Conservation (phyloP, 1,284 basidiomycete genomes). For the Trametes hirsuta region DNA sequence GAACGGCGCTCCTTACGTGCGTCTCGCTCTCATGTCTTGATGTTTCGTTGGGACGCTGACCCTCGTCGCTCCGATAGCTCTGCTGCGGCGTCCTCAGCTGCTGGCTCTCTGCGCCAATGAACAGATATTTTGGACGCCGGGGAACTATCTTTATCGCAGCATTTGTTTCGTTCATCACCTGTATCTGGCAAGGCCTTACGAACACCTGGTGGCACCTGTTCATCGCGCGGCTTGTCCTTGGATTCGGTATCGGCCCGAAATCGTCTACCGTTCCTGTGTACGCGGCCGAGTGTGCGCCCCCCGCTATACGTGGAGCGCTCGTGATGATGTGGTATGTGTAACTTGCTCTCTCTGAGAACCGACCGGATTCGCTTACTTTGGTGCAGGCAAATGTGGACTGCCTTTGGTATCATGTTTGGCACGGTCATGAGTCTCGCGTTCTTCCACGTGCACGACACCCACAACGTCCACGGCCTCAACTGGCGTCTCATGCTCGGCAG, state of each 20-base stretch:
- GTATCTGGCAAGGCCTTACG: slow-evolving; percentile 71
- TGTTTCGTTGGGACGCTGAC: not conserved
- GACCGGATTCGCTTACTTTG: not conserved
- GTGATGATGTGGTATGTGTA: slow-evolving; percentile 74
- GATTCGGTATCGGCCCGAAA: slow-evolving; percentile 75
- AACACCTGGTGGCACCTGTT: slow-evolving; percentile 77
- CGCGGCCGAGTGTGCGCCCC: slow-evolving; percentile 70
- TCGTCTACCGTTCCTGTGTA: slow-evolving; percentile 66
- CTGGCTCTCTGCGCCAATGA: slow-evolving; percentile 79
- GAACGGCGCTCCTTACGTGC: slow-evolving; percentile 75
- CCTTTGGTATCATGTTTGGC: slow-evolving; percentile 74
- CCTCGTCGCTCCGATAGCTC: slow-evolving; percentile 34
- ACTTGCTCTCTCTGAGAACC: not conserved
- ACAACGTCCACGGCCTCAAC: slow-evolving; percentile 54
- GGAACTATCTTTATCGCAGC: slow-evolving; percentile 80
- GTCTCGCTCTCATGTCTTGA: slow-evolving; percentile 15
- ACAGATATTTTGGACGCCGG: slow-evolving; percentile 70
- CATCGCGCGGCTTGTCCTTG: slow-evolving; percentile 68
- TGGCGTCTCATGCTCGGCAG: slow-evolving; percentile 72
- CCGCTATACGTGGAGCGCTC: slow-evolving; percentile 74
- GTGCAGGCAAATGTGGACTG: slow-evolving; percentile 66
- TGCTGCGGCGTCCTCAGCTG: slow-evolving; percentile 61
- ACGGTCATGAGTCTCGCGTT: slow-evolving; percentile 59
- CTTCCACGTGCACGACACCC: slow-evolving; percentile 52
- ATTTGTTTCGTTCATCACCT: slow-evolving; percentile 61